These are phyloP conservation scores for Aleurites moluccanus DNA, from an alignment of 441 rosid species.

Conservation along the genomic window DNA sequence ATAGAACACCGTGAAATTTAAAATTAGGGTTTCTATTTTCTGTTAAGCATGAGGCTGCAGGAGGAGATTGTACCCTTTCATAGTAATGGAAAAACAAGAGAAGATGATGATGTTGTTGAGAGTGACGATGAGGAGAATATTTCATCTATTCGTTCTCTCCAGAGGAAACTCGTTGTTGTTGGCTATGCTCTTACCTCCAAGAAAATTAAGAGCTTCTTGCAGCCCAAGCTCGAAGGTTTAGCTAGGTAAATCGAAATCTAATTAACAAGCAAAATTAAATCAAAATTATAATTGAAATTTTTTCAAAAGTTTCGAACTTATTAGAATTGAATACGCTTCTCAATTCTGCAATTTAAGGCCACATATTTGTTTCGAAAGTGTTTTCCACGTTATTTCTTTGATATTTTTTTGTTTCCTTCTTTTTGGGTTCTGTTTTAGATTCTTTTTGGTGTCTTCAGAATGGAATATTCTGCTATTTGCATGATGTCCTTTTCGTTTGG, in stretches of 20 bases:
- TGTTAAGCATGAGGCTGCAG: constrained; percentile 36
- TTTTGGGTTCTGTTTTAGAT: constrained; percentile 13
- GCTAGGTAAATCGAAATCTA: constrained; percentile 51
- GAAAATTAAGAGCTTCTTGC: constrained; percentile 76
- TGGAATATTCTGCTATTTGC: constrained; percentile 28
- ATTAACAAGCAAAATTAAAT: background rate
- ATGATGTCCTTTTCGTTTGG: constrained; percentile 48
- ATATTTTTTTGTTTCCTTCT: background rate
- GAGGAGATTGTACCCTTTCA: constrained; percentile 31
- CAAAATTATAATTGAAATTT: background rate
- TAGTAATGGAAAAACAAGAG: constrained; percentile 23
- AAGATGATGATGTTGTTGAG: constrained; percentile 7
- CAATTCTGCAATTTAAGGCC: background rate
- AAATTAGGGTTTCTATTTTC: background rate
- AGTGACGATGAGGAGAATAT: constrained; percentile 3
- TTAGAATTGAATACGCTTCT: background rate
- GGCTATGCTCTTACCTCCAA: constrained; percentile 88
- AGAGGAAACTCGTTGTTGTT: constrained; percentile 49
- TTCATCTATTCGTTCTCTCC: constrained; percentile 25
- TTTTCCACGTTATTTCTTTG: background rate
- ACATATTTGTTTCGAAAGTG: background rate
- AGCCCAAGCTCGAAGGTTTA: constrained; percentile 71
- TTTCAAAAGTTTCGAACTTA: background rate
- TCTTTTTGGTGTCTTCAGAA: constrained; percentile 19
- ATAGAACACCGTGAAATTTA: background rate